A percentile compares a stretch with the other conserved stretches of the same genome.
phyloP scores from a whole-genome alignment of 305 asterid genomes.

The Solanum hybrid region DNA sequence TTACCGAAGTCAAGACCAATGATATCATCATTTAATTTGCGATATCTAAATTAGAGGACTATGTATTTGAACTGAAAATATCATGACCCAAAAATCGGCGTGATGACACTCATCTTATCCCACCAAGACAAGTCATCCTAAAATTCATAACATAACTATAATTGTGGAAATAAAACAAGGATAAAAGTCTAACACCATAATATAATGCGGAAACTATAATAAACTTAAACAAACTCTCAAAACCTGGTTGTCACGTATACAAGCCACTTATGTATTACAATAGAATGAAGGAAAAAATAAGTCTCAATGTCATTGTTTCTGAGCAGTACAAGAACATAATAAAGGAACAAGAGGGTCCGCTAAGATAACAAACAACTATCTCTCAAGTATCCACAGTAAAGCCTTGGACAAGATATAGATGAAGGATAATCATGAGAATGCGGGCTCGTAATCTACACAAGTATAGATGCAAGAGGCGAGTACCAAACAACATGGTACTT shows the following conservation, averaged over 20 bases:
- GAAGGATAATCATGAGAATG: neutral
- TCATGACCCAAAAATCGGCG: neutral
- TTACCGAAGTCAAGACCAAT: too few relatives aligned
- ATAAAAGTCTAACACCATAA: neutral
- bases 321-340: neutral
- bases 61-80: neutral
- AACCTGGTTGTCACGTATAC: neutral
- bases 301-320: neutral
- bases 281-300: neutral
- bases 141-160: neutral
- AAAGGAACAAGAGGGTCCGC: neutral
- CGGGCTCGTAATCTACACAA: neutral
- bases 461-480: neutral
- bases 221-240: neutral
- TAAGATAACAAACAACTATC: neutral
- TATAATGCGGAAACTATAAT: neutral
- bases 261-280: neutral
- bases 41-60: too few relatives aligned
- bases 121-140: neutral
- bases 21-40: too few relatives aligned
- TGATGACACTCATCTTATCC: neutral
- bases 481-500: neutral
- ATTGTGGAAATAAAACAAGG: neutral
- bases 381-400: neutral
- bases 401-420: neutral